phyloP scores from a whole-genome alignment of 202 grass and related monocot genomes.

The Musa balbisiana region DNA sequence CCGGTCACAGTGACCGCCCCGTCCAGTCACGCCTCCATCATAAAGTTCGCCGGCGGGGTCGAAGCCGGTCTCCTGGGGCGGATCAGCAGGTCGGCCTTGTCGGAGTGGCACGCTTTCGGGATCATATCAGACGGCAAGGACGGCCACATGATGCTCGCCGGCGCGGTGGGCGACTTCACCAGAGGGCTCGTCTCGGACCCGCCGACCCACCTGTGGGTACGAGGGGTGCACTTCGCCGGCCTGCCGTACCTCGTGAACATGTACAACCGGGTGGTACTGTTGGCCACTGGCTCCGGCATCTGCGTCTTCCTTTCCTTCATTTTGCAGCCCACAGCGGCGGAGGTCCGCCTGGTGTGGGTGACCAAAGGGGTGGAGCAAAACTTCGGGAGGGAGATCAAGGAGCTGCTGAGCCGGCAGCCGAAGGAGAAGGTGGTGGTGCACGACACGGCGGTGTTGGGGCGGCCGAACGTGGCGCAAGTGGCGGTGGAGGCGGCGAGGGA shows the following conservation, averaged over 20 bases:
- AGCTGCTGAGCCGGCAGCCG: conserved; percentile 24
- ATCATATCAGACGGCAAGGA: conserved; percentile 46
- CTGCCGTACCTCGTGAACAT: conserved; percentile 57
- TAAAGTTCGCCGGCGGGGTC: conserved; percentile 46
- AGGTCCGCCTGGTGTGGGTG: conserved; percentile 61
- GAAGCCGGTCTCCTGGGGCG: conserved; percentile 48
- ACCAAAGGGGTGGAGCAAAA: conserved; percentile 57
- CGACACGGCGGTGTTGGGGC: conserved; percentile 42
- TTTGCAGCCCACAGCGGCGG: conserved; percentile 43
- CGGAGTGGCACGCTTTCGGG: conserved; percentile 76
- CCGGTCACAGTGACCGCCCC: conserved; percentile 41
- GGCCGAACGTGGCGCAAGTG: conserved; percentile 40
- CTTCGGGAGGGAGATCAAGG: conserved; percentile 54
- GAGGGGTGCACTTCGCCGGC: conserved; percentile 45
- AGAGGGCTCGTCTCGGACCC: conserved; percentile 36
- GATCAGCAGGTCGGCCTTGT: conserved; percentile 61
- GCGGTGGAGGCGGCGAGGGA: conserved; percentile 33
- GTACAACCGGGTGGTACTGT: conserved; percentile 50
- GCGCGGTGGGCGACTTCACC: conserved; percentile 67
- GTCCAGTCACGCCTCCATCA: conserved; percentile 47
- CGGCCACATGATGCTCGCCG: conserved; percentile 50
- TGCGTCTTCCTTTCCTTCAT: conserved; percentile 73
- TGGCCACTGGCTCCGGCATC: conserved; percentile 60
- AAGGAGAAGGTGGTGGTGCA: conserved; percentile 40
- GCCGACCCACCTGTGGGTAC: conserved; percentile 47